Base-by-base conservation (phyloP, 2,329 filamentous ascomycete species). In the Laburnicola sp. region DNA sequence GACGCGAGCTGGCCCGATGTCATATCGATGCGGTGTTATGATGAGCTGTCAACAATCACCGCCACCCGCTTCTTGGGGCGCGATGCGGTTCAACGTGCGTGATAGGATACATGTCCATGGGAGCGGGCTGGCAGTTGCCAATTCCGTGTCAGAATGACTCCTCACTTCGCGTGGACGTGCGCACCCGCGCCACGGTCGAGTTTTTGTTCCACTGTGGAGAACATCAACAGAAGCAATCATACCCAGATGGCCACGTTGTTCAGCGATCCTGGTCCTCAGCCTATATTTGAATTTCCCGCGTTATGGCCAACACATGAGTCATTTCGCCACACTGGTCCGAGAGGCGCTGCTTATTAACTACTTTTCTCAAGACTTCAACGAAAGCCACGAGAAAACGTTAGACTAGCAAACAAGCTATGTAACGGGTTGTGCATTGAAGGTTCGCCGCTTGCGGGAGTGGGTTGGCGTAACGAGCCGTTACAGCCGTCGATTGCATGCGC, bases 401-500 rank as follows among this genome's bases (percentile, higher is more conserved):
- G 7, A 21, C 25, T 7, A 16, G 16, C 8, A 6, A 37, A n/a
- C 32, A 27, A 26, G n/a, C 16, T n/a, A 3, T 1, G 9, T 5
- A 22, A 32, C 34, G 30, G 21, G 25, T n/a, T 7, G 25, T 26
- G 25, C n/a, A n/a, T n/a, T n/a, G n/a, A n/a, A n/a, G n/a, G n/a
- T n/a, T n/a, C n/a, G n/a, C n/a, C n/a, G n/a, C n/a, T n/a, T n/a
- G n/a, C n/a, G 34, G 26, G 31, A 30, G 5, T 30, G 25, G 34
- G 34, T 30, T 26, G 25, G 38, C 25, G 43, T 45, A 22, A 16
- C 34, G 22, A 40, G 45, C 45, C 35, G 45, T 11, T 40, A 5
- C 21, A 47, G 45, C 27, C 36, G 45, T 40, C 36, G 35, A 32
- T 30, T 46, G 44, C 44, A 46, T 39, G 34, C 27, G 36, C 45